Base-by-base conservation (phyloP, 257 asterid genomes). In the Misopates orontium region DNA sequence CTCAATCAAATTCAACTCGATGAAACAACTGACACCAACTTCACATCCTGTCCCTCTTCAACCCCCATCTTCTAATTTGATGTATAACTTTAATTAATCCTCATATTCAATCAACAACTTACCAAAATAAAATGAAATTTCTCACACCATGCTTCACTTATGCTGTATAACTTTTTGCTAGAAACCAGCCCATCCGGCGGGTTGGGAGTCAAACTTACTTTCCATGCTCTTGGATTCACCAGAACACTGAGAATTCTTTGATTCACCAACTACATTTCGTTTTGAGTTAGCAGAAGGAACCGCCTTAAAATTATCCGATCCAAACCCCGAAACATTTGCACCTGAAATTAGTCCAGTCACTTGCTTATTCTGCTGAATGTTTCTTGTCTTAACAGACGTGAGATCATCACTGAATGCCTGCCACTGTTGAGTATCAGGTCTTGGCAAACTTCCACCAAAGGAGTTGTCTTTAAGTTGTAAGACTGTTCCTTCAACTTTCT, bases 131-230 rank as follows among this genome's bases (percentile, higher is more conserved):
- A 28, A 2, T 28, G 36, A 28, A 2, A 7, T 28, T 28, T 7
- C 36, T 28, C 36, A 28, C 7, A 28, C 36, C 36, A 28, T 2
- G 36, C 36, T 28, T 28, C 36, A 7, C 4, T 28, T 28, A 2
- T 28, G 36, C 3, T 28, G 7, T 3, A 28, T 28, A 28, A 28
- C 36, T 28, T 28, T 28, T 28, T 2, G 36, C 75, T 75, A 82
- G 73, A 82, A 91, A 47, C 98, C 98, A 62, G 96, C 98, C 98
- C 98, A 91, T 48, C 98, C 98, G 44, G 95, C 90, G 59, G 98
- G 98, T 72, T 84, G 93, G 59, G 94, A 51, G 17, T 79, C 79
- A 22, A 82, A 68, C 82, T 78, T 86, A 70, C 73, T 83, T 32
- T 70, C 88, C 20, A 61, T 40, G 65, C 74, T 79, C 82, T 79